Base-by-base conservation (phyloP, 164 flowering plant genomes). In the Stephania japonica region DNA sequence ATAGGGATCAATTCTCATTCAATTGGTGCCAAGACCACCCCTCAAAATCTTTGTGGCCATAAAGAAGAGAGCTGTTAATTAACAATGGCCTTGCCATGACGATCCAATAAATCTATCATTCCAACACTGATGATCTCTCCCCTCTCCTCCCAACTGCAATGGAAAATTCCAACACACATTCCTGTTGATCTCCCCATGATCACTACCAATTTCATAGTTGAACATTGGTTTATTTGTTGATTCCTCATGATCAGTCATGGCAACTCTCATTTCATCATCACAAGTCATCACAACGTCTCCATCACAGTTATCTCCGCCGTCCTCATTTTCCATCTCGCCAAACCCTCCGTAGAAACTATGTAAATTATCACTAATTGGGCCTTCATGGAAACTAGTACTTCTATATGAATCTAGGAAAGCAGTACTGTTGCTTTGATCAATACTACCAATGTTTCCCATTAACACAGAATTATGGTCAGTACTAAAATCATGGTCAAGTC, bases 41-140 rank as follows among this genome's bases (percentile, higher is more conserved):
- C n/a, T n/a, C n/a, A n/a, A n/a, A n/a, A n/a, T n/a, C n/a, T n/a
- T n/a, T n/a, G n/a, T n/a, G n/a, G n/a, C n/a, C n/a, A n/a, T n/a
- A n/a, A n/a, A n/a, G n/a, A n/a, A 89, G 83, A 79, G 97, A 88
- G 69, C 86, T 88, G 63, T 91, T 87, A 66, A 91, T 91, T 87
- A 66, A 91, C 80, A 77, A 91, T 32, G 88, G 2, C 91, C 92
- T 79, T 87, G 93, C 94, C 94, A 88, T 59, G 92, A 81, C 16
- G 88, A 78, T 26, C 69, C 70, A 43, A 75, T 81, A 68, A 85
- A 11, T 16, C 84, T 86, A 82, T 41, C 53, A 67, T 82, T 86
- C 92, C 95, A 88, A 78, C 86, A 25, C 73, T 81, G 59, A 71
- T 50, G 38, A 74, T 62, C 62, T 7, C 38, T 75, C 19, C 74